Evolutionary conservation across 371 early-diverging fungal genomes (phyloP), one percentile per base, ranked within the genome.

Genomic region (Mortierella sp.): DNA sequence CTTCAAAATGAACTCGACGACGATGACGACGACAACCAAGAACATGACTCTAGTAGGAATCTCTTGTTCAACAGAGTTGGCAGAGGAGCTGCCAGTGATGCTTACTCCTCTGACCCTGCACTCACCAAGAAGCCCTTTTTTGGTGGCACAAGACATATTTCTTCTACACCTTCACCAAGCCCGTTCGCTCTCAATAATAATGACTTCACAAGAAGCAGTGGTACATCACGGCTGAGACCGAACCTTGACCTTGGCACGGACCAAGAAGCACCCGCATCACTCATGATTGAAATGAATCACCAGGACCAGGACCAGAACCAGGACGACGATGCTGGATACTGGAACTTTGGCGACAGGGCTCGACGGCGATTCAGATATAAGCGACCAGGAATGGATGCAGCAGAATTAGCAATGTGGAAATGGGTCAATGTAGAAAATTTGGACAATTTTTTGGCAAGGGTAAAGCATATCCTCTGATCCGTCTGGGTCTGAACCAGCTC

Each of bases 341-440:
- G 60, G 70, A 58, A 72, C 59, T 56, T 68, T 45, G 68, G 66
- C 17, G 63, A 73, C 60, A 61, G 58, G 53, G 72, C 70, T 32
- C 70, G 68, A 8, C 42, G 60, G 49, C 68, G 60, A 42, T 55
- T 72, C 23, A 54, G 35, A 64, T 72, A 66, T 72, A 61, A 75
- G 75, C 57, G 83, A 73, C 65, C 86, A 74, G 82, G 82, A 56
- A 84, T 87, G 76, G 73, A 87, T 43, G 76, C 85, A 13, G 79
- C 82, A 23, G 92, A 94, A 74, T 83, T 92, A 17, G 93, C 95
- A n/a, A 83, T 94, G 82, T 91, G 90, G 87, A 87, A 92, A 37
- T 97, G 97, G 97, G 88, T 90, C 45, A 92, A 93, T 72, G 90
- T 93, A 19, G 90, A 89, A 57, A 92, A 94, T 71, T 81, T 94